These are phyloP conservation scores for Clathrospora elynae DNA, from an alignment of 2,329 filamentous ascomycete genomes.

Conservation along the genomic window DNA sequence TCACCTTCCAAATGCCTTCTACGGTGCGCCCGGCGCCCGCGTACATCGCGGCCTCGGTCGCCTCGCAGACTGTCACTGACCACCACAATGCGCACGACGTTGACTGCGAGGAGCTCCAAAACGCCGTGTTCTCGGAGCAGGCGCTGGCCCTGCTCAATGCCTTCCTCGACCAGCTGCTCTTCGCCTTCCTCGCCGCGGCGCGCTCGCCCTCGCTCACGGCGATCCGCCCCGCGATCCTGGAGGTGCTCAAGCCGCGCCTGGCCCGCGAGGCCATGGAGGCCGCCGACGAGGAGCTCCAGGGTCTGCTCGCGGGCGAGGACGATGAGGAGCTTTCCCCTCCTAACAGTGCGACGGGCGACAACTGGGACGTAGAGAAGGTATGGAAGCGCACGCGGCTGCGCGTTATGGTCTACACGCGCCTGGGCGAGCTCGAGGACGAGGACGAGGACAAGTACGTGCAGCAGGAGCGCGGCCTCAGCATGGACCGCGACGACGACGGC, in stretches of 20 bases:
- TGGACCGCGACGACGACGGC: conserved; percentile 53
- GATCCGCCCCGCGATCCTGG: conserved; percentile 79
- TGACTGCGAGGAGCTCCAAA: conserved; percentile 63
- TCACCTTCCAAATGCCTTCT: conserved; percentile 65
- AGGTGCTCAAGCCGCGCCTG: conserved; percentile 86
- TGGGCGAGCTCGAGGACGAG: conserved; percentile 97
- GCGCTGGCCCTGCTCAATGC: conserved; percentile 82
- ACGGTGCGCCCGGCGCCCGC: conserved; percentile 76
- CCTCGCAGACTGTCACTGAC: conserved; percentile 88
- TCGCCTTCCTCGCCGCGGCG: conserved; percentile 81
- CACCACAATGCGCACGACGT: conserved; percentile 80
- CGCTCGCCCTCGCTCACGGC: conserved; percentile 76
- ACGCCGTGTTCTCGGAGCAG: conserved; percentile 71
- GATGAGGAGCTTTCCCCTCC: conserved; percentile 47
- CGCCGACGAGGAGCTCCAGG: conserved; percentile 83
- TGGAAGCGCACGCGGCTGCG: conserved; percentile 93
- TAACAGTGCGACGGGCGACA: conserved; percentile 49
- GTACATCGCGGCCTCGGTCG: conserved; percentile 86
- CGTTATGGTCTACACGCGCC: conserved; percentile 97
- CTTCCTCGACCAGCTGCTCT: conserved; percentile 92
- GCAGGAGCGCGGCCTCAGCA: conserved; percentile 68
- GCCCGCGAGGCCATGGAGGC: conserved; percentile 82
- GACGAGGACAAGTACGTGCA: conserved; percentile 90
- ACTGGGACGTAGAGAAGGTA: conserved; percentile 88
- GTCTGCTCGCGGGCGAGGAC: conserved; percentile 83